A percentile compares a stretch with the other conserved stretches of the same genome.
Evolutionary conservation across 306 rosid species (phyloP).

Genomic region (Oxytropis ochrocephala): DNA sequence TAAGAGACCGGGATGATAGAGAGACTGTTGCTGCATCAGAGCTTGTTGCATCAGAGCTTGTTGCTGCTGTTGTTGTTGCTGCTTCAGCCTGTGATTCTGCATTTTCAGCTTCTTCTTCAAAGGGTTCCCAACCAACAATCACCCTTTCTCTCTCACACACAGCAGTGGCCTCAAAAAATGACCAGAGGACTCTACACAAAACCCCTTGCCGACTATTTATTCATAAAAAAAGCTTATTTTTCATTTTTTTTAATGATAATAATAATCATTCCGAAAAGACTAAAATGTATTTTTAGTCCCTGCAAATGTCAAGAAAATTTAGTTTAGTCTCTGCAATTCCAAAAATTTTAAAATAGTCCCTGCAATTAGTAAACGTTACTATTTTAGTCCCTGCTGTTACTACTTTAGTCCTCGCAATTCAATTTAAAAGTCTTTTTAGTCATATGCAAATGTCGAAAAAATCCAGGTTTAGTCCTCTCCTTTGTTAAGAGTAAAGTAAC

Average conservation of each 20-base stretch:
- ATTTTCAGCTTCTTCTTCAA: constrained; percentile 33
- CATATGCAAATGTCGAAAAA: too few species aligned
- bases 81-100: constrained; percentile 98
- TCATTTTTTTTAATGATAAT: neutral
- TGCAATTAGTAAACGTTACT: too few species aligned
- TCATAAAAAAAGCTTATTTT: neutral
- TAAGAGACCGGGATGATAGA: constrained; percentile 88
- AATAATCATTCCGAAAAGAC: neutral
- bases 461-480: too few species aligned
- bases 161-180: constrained; percentile 29
- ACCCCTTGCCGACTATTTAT: constrained; percentile 14
- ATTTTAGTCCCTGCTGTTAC: too few species aligned
- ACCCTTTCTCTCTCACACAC: constrained; percentile 17
- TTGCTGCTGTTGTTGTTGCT: constrained; percentile 89
- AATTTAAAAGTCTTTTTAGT: too few species aligned
- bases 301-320: too few species aligned
- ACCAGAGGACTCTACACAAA: constrained; percentile 1
- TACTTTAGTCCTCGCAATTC: too few species aligned
- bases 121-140: constrained; percentile 14
- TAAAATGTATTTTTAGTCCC: too few species aligned
- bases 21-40: constrained; percentile 90
- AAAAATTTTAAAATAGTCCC: too few species aligned
- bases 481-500: too few species aligned
- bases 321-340: too few species aligned
- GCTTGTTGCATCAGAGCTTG: constrained; percentile 99